Evolutionary conservation across 257 asterid species (phyloP).

Genomic region (Avicennia marina): DNA sequence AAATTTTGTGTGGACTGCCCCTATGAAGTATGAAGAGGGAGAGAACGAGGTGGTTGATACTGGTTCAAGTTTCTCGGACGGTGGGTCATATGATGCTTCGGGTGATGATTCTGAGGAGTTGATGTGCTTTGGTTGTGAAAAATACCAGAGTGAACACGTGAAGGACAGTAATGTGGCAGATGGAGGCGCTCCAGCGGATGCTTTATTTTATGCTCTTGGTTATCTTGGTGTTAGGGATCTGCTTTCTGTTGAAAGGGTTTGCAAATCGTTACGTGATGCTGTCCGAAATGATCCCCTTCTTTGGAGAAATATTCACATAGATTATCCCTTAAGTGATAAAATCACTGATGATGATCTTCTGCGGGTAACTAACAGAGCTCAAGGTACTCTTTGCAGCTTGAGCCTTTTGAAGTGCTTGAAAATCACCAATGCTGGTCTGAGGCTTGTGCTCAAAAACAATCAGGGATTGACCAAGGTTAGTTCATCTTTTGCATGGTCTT

Average conservation of each 20-base stretch:
- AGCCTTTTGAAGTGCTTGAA: constrained; percentile 48
- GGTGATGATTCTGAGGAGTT: constrained; percentile 30
- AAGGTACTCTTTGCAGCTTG: constrained; percentile 57
- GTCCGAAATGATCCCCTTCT: constrained; percentile 65
- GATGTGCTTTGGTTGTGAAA: constrained; percentile 42
- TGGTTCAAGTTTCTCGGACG: constrained; percentile 16
- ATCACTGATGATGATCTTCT: constrained; percentile 56
- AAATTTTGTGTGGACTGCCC: constrained; percentile 33
- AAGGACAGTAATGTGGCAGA: constrained; percentile 15
- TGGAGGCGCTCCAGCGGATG: constrained; percentile 49
- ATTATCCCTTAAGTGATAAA: constrained; percentile 31
- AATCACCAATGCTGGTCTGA: constrained; percentile 49
- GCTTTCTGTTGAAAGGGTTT: constrained; percentile 63
- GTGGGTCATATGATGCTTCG: constrained; percentile 19
- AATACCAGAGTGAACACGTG: constrained; percentile 25
- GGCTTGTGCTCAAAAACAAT: constrained; percentile 51
- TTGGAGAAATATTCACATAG: constrained; percentile 58
- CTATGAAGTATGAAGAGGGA: constrained; percentile 24
- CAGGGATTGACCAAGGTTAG: constrained; percentile 54
- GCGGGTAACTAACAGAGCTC: constrained; percentile 55
- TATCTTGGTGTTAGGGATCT: constrained; percentile 60
- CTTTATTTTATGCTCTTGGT: constrained; percentile 46
- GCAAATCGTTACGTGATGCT: constrained; percentile 51
- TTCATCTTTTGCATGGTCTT: constrained; percentile 3
- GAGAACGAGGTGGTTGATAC: constrained; percentile 22